Base-by-base conservation (phyloP, 2,329 filamentous ascomycete genomes). In the Epichloe festucae region DNA sequence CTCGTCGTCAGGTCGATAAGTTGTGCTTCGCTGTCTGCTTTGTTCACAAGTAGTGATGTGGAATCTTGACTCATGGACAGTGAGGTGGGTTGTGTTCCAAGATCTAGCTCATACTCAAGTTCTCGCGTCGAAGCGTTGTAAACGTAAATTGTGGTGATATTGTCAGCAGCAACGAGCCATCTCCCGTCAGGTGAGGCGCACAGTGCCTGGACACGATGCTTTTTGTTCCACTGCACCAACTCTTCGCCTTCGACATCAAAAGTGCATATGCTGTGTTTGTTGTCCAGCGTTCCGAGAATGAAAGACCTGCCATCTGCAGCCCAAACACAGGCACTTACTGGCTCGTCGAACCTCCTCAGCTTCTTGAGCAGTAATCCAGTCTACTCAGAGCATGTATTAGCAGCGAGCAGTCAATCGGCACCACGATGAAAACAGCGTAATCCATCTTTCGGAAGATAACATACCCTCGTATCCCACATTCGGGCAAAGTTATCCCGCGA, bases 241-340 rank as follows among this genome's bases (percentile, higher is more conserved):
- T 74, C 71, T 12, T 82, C 74, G 19, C 84, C 85, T 2, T 75
- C 69, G 5, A 85, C 67, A 57, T 80, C 79, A 80, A 86, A 93
- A 49, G 87, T 81, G 49, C 81, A 82, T 15, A 95, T 69, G 41
- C 85, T 79, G 23, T 75, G 74, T 10, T 72, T 72, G 52, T 77
- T 78, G 58, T 90, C 85, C 35, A 94, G 77, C 8, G 85, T 84
- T 3, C 86, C 88, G 1, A 90, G 83, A 42, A 95, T 78, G 59
- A 97, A 90, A 0, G 80, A 82, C 55, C 81, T 72, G 42, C 85
- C 84, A 62, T 95, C 85, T 0, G 82, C 78, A 5, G 86, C 78
- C 91, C 93, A 98, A n/a, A 87, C 85, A 53, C 89, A 94, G 52
- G 86, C 84, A 45, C 87, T 95, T 39, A 95, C 87, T 0, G 89